A percentile compares a stretch with the other conserved stretches of the same genome.
Evolutionary conservation across 2,329 filamentous ascomycete species (phyloP).

Genomic region (Penicillium corylophilum): DNA sequence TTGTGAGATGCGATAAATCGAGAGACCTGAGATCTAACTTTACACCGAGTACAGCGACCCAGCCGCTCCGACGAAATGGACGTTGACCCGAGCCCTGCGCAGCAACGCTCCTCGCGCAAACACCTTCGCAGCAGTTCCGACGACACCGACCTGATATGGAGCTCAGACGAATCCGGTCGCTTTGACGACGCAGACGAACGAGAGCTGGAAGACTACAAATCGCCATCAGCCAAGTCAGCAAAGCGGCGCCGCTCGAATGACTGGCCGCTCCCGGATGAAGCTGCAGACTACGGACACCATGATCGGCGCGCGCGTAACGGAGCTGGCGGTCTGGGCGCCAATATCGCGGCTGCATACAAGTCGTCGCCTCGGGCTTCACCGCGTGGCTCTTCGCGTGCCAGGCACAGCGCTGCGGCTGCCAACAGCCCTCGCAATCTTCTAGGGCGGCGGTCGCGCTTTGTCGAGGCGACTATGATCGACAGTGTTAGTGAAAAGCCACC

Average conservation of each 20-base stretch:
- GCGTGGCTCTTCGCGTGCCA: slow-evolving; percentile 17
- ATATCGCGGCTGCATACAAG: slow-evolving; percentile 3
- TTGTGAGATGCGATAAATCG: slow-evolving; percentile 8
- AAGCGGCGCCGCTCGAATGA: slow-evolving; percentile 48
- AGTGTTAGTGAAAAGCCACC: slow-evolving; percentile 71
- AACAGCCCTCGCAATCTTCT: slow-evolving; percentile 33
- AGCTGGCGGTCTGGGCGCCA: slow-evolving; percentile 1
- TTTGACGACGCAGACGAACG: slow-evolving; percentile 39
- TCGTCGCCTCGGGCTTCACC: slow-evolving; percentile 21
- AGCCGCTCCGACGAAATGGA: slow-evolving; percentile 14
- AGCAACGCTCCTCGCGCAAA: slow-evolving; percentile 30
- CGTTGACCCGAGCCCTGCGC: slow-evolving; percentile 16
- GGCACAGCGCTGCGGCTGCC: slow-evolving; percentile 15
- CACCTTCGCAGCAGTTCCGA: slow-evolving; percentile 26
- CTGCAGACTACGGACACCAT: slow-evolving; percentile 19
- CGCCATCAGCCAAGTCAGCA: slow-evolving; percentile 31
- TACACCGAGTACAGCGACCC: slow-evolving; percentile 12
- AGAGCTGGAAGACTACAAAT: slow-evolving; percentile 20
- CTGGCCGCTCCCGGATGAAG: slow-evolving; percentile 42
- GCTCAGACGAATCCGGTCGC: slow-evolving; percentile 35
- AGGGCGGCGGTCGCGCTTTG: slow-evolving; percentile 62
- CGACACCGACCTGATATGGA: slow-evolving; percentile 20
- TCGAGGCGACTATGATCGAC: slow-evolving; percentile 85
- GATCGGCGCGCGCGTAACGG: slow-evolving; percentile 15
- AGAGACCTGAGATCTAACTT: slow-evolving; percentile 7